Evolutionary conservation across 1,284 basidiomycete species (phyloP).

Genomic region (Apiotrichum porosum): DNA sequence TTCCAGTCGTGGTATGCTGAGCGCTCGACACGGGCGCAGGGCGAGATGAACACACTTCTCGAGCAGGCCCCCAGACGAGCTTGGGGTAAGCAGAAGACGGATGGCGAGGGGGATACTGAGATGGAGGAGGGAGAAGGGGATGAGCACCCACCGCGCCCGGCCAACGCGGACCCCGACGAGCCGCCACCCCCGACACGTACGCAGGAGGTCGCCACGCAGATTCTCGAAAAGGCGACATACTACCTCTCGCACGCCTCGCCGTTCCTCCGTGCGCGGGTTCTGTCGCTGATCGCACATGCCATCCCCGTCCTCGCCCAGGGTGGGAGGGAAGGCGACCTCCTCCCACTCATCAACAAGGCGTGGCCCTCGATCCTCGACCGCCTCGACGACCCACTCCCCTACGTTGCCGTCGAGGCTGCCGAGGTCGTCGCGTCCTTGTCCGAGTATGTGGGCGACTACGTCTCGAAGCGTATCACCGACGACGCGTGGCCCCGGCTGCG

Average conservation of each 20-base stretch:
- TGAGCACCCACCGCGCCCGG: conserved; percentile 17
- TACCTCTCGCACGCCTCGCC: conserved; percentile 84
- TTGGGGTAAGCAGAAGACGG: conserved; percentile 31
- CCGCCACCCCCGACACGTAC: conserved; percentile 60
- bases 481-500: conserved; percentile 82
- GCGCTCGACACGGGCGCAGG: conserved; percentile 48
- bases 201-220: conserved; percentile 71
- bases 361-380: conserved; percentile 88
- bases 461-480: conserved; percentile 75
- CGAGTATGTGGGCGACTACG: conserved; percentile 68
- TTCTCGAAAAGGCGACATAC: conserved; percentile 76
- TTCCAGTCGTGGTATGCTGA: conserved; percentile 64
- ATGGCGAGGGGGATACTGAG: not conserved
- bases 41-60: conserved; percentile 53
- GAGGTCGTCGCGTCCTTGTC: conserved; percentile 65
- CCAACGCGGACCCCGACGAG: conserved; percentile 8
- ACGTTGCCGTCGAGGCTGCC: conserved; percentile 70
- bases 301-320: conserved; percentile 62
- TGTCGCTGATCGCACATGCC: conserved; percentile 65
- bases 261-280: conserved; percentile 71
- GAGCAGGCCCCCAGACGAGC: conserved; percentile 58
- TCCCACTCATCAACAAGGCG: conserved; percentile 74
- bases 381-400: conserved; percentile 64
- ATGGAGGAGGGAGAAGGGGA: conserved; percentile 29
- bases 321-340: conserved; percentile 59